These are phyloP conservation scores for Colletotrichum sp. DNA, from an alignment of 2,329 filamentous ascomycete genomes.

Conservation along the genomic window DNA sequence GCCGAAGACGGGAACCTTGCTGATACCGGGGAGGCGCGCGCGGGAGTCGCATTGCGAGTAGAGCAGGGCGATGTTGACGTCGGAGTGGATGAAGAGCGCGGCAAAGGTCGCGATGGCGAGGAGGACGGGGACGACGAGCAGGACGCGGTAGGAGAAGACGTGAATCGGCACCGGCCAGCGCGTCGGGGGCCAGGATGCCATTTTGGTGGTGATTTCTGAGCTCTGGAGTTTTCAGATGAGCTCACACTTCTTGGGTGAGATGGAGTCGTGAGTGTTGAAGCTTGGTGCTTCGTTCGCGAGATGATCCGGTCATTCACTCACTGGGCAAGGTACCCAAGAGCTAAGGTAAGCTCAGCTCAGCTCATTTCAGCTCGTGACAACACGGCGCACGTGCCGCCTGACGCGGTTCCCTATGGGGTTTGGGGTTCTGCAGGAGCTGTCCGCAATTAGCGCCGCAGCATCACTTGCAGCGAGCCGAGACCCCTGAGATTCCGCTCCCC, in stretches of 20 bases:
- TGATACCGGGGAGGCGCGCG: constrained; percentile 48
- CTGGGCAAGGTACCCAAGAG: neutral
- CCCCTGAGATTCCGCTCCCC: neutral
- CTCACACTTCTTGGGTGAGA: neutral
- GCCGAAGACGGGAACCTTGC: constrained; percentile 49
- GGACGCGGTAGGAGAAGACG: constrained; percentile 56
- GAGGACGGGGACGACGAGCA: constrained; percentile 55
- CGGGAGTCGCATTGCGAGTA: constrained; percentile 59
- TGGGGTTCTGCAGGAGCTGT: neutral
- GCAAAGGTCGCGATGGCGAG: constrained; percentile 47
- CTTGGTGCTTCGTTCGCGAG: neutral
- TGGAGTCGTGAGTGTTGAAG: neutral
- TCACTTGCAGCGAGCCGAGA: neutral
- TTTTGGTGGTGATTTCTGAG: neutral
- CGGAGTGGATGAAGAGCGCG: constrained; percentile 49
- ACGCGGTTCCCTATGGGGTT: neutral
- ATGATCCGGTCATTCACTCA: neutral
- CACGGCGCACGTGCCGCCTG: constrained; percentile 4
- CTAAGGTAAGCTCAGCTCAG: neutral
- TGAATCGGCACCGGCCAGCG: constrained; percentile 52
- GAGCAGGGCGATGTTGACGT: constrained; percentile 57
- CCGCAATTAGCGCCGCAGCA: neutral
- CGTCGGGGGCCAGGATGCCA: neutral
- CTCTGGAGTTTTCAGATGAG: accelerated
- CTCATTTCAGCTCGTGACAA: neutral